phyloP scores from a whole-genome alignment of 1,284 basidiomycete genomes.

The Serendipita sp. region DNA sequence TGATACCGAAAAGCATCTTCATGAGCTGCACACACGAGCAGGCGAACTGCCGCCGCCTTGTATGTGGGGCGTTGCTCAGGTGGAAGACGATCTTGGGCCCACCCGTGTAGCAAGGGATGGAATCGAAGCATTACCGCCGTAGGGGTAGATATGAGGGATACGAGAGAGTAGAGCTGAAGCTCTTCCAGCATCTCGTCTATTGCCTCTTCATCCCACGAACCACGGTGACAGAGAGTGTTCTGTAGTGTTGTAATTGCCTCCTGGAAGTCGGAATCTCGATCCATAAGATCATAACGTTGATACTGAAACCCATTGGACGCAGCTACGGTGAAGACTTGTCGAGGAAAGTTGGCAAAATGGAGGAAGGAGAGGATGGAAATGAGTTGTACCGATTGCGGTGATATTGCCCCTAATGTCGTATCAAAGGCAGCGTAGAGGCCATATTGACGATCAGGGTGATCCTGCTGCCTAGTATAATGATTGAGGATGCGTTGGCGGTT shows the following conservation, averaged over 20 bases:
- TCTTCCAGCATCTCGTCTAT: not conserved
- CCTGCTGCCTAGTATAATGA: not conserved
- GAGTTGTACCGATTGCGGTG: not conserved
- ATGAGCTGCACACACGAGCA: not conserved
- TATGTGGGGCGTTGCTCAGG: not conserved
- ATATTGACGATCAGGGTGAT: not conserved
- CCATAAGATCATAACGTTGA: not conserved
- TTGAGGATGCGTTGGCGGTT: not conserved
- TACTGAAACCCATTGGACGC: not conserved
- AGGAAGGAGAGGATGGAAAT: not conserved
- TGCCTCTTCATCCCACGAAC: not conserved
- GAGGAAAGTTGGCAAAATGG: not conserved
- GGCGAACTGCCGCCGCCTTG: not conserved
- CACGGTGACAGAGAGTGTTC: not conserved
- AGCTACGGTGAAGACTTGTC: not conserved
- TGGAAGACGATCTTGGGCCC: not conserved
- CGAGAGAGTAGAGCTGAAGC: not conserved
- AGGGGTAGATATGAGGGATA: not conserved
- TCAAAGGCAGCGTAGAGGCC: conserved; percentile 1
- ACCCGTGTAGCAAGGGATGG: not conserved
- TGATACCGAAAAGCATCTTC: not conserved
- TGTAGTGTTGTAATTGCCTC: not conserved
- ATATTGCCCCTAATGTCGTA: not conserved
- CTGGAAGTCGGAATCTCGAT: not conserved
- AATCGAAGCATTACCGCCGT: not conserved